Conservation (phyloP, 2,329 filamentous ascomycete genomes). For the Ophiosphaerella korrae region DNA sequence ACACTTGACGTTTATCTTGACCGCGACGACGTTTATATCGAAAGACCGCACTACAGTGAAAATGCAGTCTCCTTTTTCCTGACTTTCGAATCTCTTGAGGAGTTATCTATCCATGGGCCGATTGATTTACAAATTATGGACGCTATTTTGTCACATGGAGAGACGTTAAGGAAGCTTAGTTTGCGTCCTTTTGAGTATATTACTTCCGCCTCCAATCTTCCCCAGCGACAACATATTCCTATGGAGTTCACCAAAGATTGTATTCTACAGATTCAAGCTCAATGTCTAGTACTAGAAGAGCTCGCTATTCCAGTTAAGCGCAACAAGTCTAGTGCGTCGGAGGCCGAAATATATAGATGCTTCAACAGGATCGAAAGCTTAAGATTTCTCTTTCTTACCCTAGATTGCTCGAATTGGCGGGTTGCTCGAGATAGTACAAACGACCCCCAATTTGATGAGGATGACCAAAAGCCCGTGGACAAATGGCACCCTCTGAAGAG, state of each 20-base stretch:
- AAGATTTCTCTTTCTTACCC: conserved; percentile 18
- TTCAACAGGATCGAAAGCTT: conserved; percentile 19
- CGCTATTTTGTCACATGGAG: conserved; percentile 17
- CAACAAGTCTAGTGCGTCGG: conserved; percentile 19
- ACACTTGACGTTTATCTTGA: conserved; percentile 12
- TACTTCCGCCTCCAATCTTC: conserved; percentile 1
- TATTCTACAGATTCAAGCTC: conserved; percentile 16
- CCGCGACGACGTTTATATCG: conserved; percentile 15
- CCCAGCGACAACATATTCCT: conserved; percentile 13
- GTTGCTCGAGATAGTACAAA: conserved; percentile 13
- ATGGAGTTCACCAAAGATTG: conserved; percentile 20
- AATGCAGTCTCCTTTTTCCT: conserved; percentile 24
- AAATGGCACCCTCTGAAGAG: background rate
- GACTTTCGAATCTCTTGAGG: conserved; percentile 16
- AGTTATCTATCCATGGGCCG: conserved; percentile 16
- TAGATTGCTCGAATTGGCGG: conserved; percentile 22
- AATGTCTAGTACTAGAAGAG: conserved; percentile 18
- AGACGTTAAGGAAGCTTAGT: conserved; percentile 16
- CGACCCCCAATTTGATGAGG: conserved; percentile 13
- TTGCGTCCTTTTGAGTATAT: conserved; percentile 10
- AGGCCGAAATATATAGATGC: conserved; percentile 21
- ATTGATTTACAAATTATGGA: conserved; percentile 17
- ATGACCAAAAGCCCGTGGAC: conserved; percentile 10
- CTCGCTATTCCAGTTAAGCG: conserved; percentile 23
- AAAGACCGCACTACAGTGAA: conserved; percentile 21